Evolutionary conservation across 2,329 filamentous ascomycete genomes (phyloP).

Genomic region (Incumbomyces lentus): DNA sequence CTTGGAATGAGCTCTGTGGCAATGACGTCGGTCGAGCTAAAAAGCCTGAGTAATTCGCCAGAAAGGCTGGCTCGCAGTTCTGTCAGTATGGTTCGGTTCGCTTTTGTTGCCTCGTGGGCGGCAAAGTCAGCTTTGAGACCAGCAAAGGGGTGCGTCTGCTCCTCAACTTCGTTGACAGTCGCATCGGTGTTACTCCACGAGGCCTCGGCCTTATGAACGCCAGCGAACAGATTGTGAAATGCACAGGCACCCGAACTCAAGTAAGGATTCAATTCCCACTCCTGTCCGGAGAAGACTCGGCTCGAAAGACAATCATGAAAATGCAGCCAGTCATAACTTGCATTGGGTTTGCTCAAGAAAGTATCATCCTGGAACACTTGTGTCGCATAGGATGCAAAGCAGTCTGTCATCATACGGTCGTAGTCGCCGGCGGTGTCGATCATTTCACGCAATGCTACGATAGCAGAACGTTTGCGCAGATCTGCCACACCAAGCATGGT

Average conservation of each 20-base stretch:
- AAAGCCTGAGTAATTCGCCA: conserved; percentile 61
- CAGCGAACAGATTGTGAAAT: conserved; percentile 84
- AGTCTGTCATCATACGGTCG: conserved; percentile 55
- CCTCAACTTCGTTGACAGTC: conserved; percentile 33
- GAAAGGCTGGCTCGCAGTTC: conserved; percentile 62
- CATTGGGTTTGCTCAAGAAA: conserved; percentile 74
- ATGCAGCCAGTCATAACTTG: conserved; percentile 86
- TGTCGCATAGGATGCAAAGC: conserved; percentile 75
- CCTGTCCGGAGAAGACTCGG: conserved; percentile 69
- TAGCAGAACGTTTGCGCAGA: conserved; percentile 48
- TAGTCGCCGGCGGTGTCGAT: conserved; percentile 52
- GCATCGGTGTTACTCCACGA: conserved; percentile 29
- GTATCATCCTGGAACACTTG: conserved; percentile 90
- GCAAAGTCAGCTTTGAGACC: conserved; percentile 73
- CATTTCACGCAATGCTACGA: conserved; percentile 49
- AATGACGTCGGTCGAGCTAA: conserved; percentile 67
- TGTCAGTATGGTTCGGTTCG: conserved; percentile 63
- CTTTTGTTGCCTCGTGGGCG: conserved; percentile 70
- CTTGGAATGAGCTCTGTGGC: conserved; percentile 78
- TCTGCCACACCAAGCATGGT: conserved; percentile 47
- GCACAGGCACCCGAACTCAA: conserved; percentile 76
- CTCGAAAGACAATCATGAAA: conserved; percentile 81
- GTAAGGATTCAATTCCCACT: conserved; percentile 86
- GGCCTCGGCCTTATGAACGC: conserved; percentile 44
- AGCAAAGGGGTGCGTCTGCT: conserved; percentile 58